Percentiles rank a stretch among this genome's conserved stretches.
Evolutionary conservation across 805 yeast species (phyloP).

Genomic region (Saccharomycopsis fermentans): DNA sequence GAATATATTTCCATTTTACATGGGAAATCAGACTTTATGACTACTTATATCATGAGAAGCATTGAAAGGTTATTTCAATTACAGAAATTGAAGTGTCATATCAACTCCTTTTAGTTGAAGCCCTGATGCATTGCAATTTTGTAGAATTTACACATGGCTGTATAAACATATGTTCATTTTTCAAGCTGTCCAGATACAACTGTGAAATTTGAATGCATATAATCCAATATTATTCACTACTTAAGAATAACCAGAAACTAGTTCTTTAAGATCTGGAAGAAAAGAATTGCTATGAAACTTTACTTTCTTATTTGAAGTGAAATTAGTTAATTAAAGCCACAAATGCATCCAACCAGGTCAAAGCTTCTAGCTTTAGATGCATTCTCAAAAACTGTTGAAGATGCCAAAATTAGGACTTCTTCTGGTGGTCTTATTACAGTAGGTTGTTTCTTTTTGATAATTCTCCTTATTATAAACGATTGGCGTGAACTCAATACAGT

Average conservation of each 20-base stretch:
- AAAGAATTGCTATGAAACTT: too few species aligned
- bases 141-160: too few species aligned
- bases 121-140: neutral
- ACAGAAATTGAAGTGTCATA: neutral
- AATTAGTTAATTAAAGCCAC: neutral
- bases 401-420: slow-evolving; percentile 78
- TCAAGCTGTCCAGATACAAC: too few species aligned
- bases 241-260: too few species aligned
- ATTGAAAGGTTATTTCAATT: neutral
- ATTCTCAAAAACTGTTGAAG: slow-evolving; percentile 91
- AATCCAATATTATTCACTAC: too few species aligned
- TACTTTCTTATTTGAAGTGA: too few species aligned
- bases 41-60: neutral
- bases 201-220: too few species aligned
- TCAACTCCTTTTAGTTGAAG: neutral
- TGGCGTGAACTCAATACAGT: slow-evolving; percentile 64
- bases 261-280: too few species aligned
- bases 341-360: slow-evolving; percentile 16
- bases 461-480: slow-evolving; percentile 60
- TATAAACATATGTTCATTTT: too few species aligned
- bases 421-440: slow-evolving; percentile 86
- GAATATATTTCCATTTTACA: neutral
- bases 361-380: slow-evolving; percentile 59
- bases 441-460: slow-evolving; percentile 49
- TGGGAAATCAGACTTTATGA: neutral